Evolutionary conservation across 192 early-diverging fungal species (phyloP).

Genomic region (Backusella westeae): DNA sequence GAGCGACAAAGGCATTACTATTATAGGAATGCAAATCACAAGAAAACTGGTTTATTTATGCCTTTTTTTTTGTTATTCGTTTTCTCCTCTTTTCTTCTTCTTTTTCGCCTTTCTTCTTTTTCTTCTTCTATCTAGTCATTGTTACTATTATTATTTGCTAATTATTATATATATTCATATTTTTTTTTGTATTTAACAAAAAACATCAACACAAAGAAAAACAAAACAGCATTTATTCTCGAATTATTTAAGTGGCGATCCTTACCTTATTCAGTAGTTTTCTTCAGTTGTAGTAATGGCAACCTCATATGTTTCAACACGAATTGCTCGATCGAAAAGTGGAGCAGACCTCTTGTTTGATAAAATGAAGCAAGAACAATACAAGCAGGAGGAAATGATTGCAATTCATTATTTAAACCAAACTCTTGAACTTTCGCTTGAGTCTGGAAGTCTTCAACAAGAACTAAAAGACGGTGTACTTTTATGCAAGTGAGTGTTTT

Average conservation of each 20-base stretch:
- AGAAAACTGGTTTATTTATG: not conserved
- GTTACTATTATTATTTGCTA: not conserved
- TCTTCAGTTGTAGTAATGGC: conserved; percentile 7
- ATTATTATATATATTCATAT: not conserved
- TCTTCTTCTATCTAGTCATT: not conserved
- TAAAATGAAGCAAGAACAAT: conserved; percentile 27
- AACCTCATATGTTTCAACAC: conserved; percentile 18
- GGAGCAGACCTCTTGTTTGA: conserved; percentile 26
- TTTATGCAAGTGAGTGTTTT: conserved; percentile 64
- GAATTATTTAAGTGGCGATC: not conserved
- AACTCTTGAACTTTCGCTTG: not conserved
- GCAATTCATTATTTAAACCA: conserved; percentile 16
- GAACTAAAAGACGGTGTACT: conserved; percentile 74
- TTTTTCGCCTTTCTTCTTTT: not conserved
- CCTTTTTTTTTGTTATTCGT: conserved; percentile 1
- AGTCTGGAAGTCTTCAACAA: conserved; percentile 40
- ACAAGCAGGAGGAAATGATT: conserved; percentile 12
- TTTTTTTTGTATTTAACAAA: not conserved
- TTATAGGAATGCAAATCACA: not conserved
- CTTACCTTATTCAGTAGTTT: conserved; percentile 8
- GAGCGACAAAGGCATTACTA: not conserved
- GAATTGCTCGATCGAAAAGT: conserved; percentile 25
- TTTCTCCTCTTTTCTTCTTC: conserved; percentile 6
- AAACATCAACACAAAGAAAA: not conserved
- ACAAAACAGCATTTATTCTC: not conserved